A percentile compares a stretch with the other conserved stretches of the same genome.
Evolutionary conservation across 495 filamentous ascomycete species (phyloP).

Genomic region (Aspergillus heteromorphus): DNA sequence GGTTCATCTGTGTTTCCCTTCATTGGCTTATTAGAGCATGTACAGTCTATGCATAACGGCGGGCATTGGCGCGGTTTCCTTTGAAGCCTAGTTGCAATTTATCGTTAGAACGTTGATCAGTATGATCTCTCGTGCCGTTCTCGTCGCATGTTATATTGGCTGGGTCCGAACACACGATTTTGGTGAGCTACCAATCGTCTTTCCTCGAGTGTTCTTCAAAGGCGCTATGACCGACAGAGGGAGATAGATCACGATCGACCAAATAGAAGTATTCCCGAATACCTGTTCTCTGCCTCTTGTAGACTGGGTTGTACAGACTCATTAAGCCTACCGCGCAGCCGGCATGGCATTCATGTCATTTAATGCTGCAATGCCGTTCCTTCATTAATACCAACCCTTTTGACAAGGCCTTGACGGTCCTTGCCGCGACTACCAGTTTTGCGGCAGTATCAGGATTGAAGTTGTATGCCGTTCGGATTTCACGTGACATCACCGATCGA

Average conservation of each 20-base stretch:
- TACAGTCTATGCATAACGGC: conserved; percentile 39
- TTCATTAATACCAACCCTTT: no score
- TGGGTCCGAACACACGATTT: neutral
- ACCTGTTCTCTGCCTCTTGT: neutral
- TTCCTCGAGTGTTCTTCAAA: neutral
- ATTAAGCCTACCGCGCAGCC: neutral
- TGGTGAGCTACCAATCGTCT: neutral
- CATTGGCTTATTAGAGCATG: conserved; percentile 32
- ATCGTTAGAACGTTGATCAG: conserved; percentile 7
- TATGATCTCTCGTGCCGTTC: conserved; percentile 4
- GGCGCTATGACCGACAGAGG: neutral
- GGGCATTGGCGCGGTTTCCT: conserved; percentile 28
- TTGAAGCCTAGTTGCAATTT: conserved; percentile 21
- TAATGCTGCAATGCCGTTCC: no score
- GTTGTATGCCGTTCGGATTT: neutral
- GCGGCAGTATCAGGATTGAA: no score
- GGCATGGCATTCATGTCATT: no score
- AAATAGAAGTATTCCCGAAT: neutral
- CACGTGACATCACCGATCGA: conserved; percentile 9
- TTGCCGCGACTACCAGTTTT: no score
- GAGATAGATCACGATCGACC: neutral
- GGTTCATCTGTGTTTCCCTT: conserved; percentile 24
- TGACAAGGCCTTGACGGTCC: no score
- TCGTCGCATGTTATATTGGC: neutral
- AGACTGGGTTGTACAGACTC: neutral